A percentile compares a stretch with the other conserved stretches of the same genome.
Conservation (phyloP, 2,329 filamentous ascomycete genomes). For the Metarhizium robertsii region DNA sequence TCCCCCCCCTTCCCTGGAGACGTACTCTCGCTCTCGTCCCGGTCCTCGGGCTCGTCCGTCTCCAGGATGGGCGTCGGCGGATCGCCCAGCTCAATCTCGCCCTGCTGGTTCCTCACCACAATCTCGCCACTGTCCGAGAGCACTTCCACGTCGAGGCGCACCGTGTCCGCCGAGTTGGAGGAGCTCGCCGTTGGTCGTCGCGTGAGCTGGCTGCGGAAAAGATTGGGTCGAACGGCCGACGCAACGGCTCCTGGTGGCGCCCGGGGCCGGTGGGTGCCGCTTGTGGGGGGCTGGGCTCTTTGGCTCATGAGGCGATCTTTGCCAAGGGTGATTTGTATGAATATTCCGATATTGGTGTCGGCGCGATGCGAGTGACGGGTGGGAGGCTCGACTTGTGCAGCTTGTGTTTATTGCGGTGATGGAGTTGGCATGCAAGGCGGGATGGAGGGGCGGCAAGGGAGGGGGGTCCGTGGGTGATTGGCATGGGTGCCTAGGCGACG, state of each 20-base stretch:
- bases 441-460: background rate
- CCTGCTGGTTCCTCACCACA: constrained; percentile 52
- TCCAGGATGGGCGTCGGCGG: constrained; percentile 43
- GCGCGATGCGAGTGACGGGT: no score
- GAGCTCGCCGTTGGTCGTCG: constrained; percentile 42
- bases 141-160: constrained; percentile 38
- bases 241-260: background rate
- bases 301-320: constrained; percentile 1
- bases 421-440: background rate
- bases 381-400: no score
- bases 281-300: background rate
- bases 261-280: constrained; percentile 1
- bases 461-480: background rate
- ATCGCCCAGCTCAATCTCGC: constrained; percentile 52
- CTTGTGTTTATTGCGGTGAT: no score
- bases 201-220: constrained; percentile 51
- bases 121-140: constrained; percentile 44
- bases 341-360: background rate
- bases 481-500: background rate
- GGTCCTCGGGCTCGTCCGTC: constrained; percentile 49
- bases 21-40: constrained; percentile 45
- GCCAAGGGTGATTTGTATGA: background rate
- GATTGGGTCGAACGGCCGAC: constrained; percentile 26
- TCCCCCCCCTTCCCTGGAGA: no score
- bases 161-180: constrained; percentile 31